These are phyloP conservation scores for Paramecium octaurelia DNA, from an alignment of 73 alveolate species.

Conservation along the genomic window DNA sequence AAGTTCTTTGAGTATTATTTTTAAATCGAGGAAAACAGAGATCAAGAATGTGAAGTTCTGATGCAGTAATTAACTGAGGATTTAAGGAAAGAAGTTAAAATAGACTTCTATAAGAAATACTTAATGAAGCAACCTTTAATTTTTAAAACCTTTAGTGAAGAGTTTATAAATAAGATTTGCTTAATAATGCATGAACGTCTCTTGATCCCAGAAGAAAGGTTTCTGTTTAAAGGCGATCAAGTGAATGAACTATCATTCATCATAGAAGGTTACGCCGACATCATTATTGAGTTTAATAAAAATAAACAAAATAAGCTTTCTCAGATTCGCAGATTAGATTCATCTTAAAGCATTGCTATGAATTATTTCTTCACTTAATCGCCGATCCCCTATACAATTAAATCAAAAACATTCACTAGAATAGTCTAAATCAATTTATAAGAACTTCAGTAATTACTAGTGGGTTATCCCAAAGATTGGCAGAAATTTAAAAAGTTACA, in stretches of 20 bases:
- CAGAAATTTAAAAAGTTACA: not conserved
- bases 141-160: not conserved
- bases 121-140: not conserved
- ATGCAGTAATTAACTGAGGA: not conserved
- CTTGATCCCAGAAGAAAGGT: conserved; percentile 13
- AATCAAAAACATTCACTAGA: not conserved
- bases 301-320: not conserved
- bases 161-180: conserved; percentile 8
- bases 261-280: not conserved
- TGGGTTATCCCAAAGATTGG: not conserved
- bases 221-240: not conserved
- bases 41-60: not conserved
- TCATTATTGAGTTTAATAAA: not conserved
- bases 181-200: not conserved
- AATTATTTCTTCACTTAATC: not conserved
- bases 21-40: conserved; percentile 35
- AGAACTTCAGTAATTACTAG: not conserved
- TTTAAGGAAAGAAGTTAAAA: not conserved
- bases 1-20: conserved; percentile 44
- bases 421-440: not conserved
- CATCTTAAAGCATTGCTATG: not conserved
- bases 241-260: conserved; percentile 30
- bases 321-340: not conserved
- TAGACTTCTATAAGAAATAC: conserved; percentile 36
- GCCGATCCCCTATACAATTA: not conserved